Evolutionary conservation across 1,139 yeast species (phyloP).

Genomic region (Candida pseudocylindracea): DNA sequence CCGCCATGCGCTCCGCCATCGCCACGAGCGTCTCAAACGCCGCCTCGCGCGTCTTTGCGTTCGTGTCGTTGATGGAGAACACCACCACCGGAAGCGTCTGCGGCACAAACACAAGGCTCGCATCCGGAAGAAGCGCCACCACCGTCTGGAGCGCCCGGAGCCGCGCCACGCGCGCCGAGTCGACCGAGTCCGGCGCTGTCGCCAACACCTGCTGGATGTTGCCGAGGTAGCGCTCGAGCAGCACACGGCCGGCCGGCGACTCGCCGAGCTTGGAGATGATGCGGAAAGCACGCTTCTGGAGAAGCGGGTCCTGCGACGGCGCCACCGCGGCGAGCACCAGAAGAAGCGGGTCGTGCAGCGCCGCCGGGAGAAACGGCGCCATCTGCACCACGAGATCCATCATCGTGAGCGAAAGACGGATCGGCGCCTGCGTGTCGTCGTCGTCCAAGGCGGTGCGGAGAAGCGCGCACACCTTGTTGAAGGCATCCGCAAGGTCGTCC

Average conservation of each 20-base stretch:
- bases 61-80: constrained; percentile 78
- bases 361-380: constrained; percentile 57
- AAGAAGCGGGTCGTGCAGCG: constrained; percentile 53
- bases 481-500: constrained; percentile 49
- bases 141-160: constrained; percentile 42
- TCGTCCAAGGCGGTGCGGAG: constrained; percentile 58
- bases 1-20: constrained; percentile 62
- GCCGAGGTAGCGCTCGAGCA: constrained; percentile 24
- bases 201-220: constrained; percentile 42
- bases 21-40: constrained; percentile 57
- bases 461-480: constrained; percentile 67
- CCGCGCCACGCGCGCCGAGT: constrained; percentile 64
- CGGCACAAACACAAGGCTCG: constrained; percentile 59
- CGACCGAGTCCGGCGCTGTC: constrained; percentile 22
- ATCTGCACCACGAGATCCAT: constrained; percentile 78
- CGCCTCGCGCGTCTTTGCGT: constrained; percentile 73
- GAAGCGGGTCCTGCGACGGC: constrained; percentile 29
- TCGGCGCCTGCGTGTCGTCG: constrained; percentile 17
- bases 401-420: constrained; percentile 59
- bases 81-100: constrained; percentile 71
- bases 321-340: constrained; percentile 56
- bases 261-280: constrained; percentile 52
- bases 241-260: constrained; percentile 35
- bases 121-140: constrained; percentile 33
- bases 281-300: constrained; percentile 84